These are phyloP conservation scores for Tulasnella calospora DNA, from an alignment of 768 basidiomycete species.

Conservation along the genomic window DNA sequence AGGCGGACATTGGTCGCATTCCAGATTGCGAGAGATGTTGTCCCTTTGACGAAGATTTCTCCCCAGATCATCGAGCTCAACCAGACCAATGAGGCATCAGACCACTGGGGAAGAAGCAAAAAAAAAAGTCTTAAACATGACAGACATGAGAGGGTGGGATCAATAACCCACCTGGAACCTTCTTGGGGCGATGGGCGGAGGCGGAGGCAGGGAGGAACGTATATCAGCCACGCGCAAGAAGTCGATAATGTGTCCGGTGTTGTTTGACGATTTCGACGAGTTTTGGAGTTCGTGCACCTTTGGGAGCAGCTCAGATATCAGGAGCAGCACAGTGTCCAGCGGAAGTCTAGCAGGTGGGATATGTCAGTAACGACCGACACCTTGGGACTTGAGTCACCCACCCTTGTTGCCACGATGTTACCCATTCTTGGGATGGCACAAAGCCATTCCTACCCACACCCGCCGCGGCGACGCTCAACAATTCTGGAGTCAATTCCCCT, in stretches of 20 bases:
- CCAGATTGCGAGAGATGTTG: slow-evolving; percentile 86
- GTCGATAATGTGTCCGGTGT: slow-evolving; percentile 54
- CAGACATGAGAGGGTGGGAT: not conserved
- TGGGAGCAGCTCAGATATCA: slow-evolving; percentile 83
- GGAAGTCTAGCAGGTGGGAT: slow-evolving; percentile 57
- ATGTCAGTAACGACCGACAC: slow-evolving; percentile 8
- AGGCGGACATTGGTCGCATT: slow-evolving; percentile 81
- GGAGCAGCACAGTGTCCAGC: slow-evolving; percentile 77
- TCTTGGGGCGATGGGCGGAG: slow-evolving; percentile 60
- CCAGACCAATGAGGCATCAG: slow-evolving; percentile 87
- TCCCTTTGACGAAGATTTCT: slow-evolving; percentile 84
- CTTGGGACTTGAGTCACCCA: slow-evolving; percentile 36
- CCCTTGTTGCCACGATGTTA: slow-evolving; percentile 96
- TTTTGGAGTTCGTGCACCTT: slow-evolving; percentile 77
- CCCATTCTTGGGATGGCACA: slow-evolving; percentile 96
- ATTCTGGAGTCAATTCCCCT: slow-evolving; percentile 29
- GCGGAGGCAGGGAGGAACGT: slow-evolving; percentile 66
- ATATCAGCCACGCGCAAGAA: slow-evolving; percentile 68
- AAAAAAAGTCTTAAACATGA: not conserved
- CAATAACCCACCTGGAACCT: slow-evolving; percentile 61
- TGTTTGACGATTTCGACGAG: slow-evolving; percentile 49
- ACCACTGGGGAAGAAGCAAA: slow-evolving; percentile 57
- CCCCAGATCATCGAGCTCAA: slow-evolving; percentile 93
- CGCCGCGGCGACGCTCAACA: slow-evolving; percentile 61
- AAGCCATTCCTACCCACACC: slow-evolving; percentile 87